Evolutionary conservation across 129 eudicot species (phyloP).

Genomic region (Centrapalus pauciflorus): DNA sequence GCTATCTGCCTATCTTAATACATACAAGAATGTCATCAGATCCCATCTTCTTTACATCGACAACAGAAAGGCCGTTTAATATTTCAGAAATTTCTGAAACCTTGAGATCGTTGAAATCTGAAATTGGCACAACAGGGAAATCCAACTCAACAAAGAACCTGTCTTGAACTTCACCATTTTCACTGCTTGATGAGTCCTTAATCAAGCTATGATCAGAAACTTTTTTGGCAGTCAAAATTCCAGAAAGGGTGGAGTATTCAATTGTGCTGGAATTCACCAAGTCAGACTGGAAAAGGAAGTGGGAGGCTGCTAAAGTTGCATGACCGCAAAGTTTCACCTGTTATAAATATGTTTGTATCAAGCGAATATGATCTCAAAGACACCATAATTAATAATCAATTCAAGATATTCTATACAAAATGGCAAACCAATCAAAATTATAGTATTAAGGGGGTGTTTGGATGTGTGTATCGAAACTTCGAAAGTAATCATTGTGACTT

Average conservation of each 20-base stretch:
- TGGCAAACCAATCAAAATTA: neutral
- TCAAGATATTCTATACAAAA: neutral
- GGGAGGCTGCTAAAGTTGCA: conserved; percentile 87
- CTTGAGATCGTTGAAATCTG: conserved; percentile 28
- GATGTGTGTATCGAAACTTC: no score
- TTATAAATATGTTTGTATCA: neutral
- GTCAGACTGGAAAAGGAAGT: conserved; percentile 48
- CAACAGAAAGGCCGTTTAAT: conserved; percentile 46
- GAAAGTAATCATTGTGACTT: no score
- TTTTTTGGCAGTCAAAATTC: conserved; percentile 59
- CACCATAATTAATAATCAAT: neutral
- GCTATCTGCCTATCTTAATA: conserved; percentile 13
- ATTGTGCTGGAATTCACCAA: conserved; percentile 45
- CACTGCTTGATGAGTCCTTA: conserved; percentile 11
- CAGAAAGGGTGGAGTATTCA: conserved; percentile 80
- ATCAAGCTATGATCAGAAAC: conserved; percentile 23
- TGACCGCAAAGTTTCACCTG: conserved; percentile 91
- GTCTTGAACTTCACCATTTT: conserved; percentile 19
- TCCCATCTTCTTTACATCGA: conserved; percentile 50
- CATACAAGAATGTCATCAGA: conserved; percentile 61
- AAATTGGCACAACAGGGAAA: conserved; percentile 60
- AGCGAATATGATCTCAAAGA: neutral
- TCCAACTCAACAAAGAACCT: conserved; percentile 53
- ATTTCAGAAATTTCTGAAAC: conserved; percentile 44
- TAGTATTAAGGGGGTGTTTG: neutral